A percentile compares a stretch with the other conserved stretches of the same genome.
These are phyloP conservation scores for Telopea speciosissima DNA, from an alignment of 177 flowering plant genomes.

Conservation along the genomic window DNA sequence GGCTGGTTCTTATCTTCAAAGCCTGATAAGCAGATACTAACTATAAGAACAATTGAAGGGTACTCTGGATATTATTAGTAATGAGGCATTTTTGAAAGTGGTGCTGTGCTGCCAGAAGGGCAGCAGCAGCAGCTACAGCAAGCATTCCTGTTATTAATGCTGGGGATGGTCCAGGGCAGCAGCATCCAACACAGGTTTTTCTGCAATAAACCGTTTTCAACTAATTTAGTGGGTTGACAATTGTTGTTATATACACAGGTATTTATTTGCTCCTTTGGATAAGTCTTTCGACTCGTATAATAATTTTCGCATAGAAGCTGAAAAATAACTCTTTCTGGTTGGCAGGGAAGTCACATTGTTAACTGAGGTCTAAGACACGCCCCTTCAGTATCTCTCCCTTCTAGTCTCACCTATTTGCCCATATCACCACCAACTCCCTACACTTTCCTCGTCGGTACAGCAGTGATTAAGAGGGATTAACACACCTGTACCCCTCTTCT, in stretches of 20 bases:
- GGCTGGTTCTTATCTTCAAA: constrained; percentile 7
- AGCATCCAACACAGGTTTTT: constrained; percentile 89
- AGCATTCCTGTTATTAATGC: constrained; percentile 91
- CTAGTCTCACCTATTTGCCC: neutral
- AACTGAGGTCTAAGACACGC: no score
- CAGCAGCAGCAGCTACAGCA: constrained; percentile 83
- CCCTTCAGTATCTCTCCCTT: no score
- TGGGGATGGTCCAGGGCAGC: constrained; percentile 99
- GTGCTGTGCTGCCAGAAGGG: constrained; percentile 91
- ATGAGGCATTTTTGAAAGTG: constrained; percentile 99
- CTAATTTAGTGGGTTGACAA: neutral
- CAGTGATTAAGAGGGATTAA: no score
- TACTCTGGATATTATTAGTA: constrained; percentile 92
- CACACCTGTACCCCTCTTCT: no score
- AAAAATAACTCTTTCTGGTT: no score
- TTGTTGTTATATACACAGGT: no score
- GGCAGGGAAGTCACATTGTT: no score
- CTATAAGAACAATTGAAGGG: constrained; percentile 93
- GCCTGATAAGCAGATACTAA: constrained; percentile 59
- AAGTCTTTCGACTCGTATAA: no score
- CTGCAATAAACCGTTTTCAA: neutral
- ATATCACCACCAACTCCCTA: no score
- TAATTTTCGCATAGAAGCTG: no score
- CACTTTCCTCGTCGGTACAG: no score
- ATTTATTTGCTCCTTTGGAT: no score